These are phyloP conservation scores for Naegleria gruberi DNA, from an alignment of 208 protist genomes.

Conservation along the genomic window DNA sequence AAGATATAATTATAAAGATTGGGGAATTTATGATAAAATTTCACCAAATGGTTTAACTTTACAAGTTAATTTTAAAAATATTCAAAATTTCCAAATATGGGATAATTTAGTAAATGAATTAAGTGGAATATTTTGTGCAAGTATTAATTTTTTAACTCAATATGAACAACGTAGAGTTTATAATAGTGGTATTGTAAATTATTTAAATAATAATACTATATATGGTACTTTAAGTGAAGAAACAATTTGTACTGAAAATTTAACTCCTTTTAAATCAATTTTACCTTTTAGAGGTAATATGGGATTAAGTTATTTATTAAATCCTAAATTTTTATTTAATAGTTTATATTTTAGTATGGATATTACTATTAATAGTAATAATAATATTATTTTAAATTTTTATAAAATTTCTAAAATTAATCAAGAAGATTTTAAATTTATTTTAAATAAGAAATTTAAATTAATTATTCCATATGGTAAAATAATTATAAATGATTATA, in stretches of 20 bases:
- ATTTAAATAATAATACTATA: not conserved
- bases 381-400: not conserved
- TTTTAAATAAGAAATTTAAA: not conserved
- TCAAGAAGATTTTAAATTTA: not conserved
- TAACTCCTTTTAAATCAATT: constrained; percentile 1
- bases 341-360: not conserved
- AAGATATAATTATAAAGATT: constrained; percentile 4
- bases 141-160: constrained; percentile 11
- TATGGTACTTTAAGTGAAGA: constrained; percentile 14
- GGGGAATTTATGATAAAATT: not conserved
- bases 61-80: not conserved
- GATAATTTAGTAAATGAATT: not conserved
- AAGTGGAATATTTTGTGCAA: not conserved
- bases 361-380: not conserved
- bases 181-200: not conserved
- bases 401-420: not conserved
- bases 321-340: not conserved
- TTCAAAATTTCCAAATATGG: not conserved
- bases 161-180: not conserved
- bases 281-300: not conserved
- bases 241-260: constrained; percentile 24
- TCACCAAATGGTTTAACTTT: not conserved
- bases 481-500: not conserved
- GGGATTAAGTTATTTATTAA: not conserved
- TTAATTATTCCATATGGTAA: not conserved